Evolutionary conservation across 2,329 filamentous ascomycete genomes (phyloP).

Genomic region (Aspergillus sp.): DNA sequence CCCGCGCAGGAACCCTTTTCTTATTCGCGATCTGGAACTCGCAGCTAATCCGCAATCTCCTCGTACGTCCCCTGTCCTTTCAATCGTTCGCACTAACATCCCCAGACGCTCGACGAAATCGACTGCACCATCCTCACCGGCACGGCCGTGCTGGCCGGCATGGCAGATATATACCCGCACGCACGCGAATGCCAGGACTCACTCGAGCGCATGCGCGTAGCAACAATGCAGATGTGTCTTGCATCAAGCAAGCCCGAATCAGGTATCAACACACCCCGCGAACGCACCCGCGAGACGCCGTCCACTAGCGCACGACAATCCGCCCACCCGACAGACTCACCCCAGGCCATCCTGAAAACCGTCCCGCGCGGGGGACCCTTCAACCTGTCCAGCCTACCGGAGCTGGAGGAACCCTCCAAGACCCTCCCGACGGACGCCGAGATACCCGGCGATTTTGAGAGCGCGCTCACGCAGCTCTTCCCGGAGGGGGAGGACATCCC

Average conservation of each 20-base stretch:
- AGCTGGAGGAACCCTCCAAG: no score
- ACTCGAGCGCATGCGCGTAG: not conserved
- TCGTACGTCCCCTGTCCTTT: not conserved
- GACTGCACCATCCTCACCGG: slow-evolving; percentile 1
- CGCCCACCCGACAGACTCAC: not conserved
- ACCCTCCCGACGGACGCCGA: not conserved
- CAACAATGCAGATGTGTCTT: slow-evolving; percentile 1
- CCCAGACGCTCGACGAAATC: slow-evolving; percentile 2
- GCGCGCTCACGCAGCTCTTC: not conserved
- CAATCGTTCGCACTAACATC: not conserved
- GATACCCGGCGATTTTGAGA: not conserved
- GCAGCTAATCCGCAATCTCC: not conserved
- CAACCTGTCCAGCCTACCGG: no score
- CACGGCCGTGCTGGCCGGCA: slow-evolving; percentile 1
- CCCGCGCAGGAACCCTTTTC: not conserved
- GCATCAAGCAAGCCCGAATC: not conserved
- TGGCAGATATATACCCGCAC: slow-evolving; percentile 1
- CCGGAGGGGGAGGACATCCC: not conserved
- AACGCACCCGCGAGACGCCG: not conserved
- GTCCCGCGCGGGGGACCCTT: no score
- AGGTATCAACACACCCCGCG: not conserved
- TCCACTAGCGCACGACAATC: not conserved
- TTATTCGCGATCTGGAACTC: slow-evolving; percentile 1
- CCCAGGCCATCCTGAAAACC: not conserved
- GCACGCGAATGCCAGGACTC: not conserved